phyloP scores from a whole-genome alignment of 148 eudicot species.

The Fallopia convolvulus region DNA sequence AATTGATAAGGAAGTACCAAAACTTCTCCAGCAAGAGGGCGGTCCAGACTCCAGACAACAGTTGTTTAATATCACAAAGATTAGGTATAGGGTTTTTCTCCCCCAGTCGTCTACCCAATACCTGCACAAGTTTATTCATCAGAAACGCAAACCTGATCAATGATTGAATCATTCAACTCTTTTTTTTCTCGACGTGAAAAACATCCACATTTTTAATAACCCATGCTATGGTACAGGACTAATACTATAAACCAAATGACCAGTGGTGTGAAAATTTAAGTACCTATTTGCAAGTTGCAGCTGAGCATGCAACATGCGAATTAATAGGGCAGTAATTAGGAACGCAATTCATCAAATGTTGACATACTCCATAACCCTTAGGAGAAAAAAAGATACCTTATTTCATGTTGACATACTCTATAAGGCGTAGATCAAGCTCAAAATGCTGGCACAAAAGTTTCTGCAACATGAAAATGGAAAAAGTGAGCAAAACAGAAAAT shows the following conservation, averaged over 20 bases:
- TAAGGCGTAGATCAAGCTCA: constrained; percentile 76
- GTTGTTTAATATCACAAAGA: not conserved
- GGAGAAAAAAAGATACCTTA: constrained; percentile 20
- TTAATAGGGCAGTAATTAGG: not conserved
- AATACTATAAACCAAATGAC: not conserved
- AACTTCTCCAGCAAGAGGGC: not conserved
- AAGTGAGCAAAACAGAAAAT: not conserved
- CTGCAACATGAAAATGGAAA: constrained; percentile 37
- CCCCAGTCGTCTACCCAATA: not conserved
- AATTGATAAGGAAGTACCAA: not conserved
- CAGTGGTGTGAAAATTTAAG: not conserved
- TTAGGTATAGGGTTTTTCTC: not conserved
- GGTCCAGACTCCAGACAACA: too few species aligned
- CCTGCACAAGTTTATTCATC: constrained; percentile 3
- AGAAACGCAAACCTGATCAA: not conserved
- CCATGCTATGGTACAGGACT: not conserved
- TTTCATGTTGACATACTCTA: constrained; percentile 66
- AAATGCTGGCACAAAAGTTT: constrained; percentile 61
- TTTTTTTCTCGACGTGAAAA: not conserved
- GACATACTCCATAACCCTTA: not conserved
- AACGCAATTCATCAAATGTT: not conserved
- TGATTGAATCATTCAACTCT: not conserved
- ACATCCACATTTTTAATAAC: not conserved
- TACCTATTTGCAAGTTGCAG: not conserved
- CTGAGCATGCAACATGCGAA: not conserved